These are phyloP conservation scores for Penicillium pulvis DNA, from an alignment of 495 filamentous ascomycete species.

Conservation along the genomic window DNA sequence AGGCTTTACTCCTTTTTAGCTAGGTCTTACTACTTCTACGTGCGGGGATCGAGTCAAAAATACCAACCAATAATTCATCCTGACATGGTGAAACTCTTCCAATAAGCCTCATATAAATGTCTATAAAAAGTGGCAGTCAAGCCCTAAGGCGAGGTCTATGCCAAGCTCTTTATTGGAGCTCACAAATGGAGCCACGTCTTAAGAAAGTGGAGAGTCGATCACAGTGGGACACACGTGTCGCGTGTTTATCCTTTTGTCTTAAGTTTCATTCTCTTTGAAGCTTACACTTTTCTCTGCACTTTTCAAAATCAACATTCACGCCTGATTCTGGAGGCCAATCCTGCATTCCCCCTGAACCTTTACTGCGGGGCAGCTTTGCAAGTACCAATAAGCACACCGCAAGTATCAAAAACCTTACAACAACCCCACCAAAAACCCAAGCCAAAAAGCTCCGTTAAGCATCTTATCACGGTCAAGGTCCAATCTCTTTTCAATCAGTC, in stretches of 20 bases:
- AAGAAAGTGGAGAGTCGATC: conserved; percentile 18
- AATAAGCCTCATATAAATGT: too few relatives aligned
- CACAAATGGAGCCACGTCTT: conserved; percentile 20
- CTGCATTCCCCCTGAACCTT: not conserved
- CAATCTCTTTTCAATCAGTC: not conserved
- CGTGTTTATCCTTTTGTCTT: not conserved
- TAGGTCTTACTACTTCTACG: not conserved
- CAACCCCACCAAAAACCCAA: not conserved
- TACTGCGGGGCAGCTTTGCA: not conserved
- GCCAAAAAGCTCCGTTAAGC: not conserved
- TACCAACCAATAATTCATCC: too few relatives aligned
- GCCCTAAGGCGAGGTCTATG: not conserved
- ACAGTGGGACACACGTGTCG: conserved; percentile 4
- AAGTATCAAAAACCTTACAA: not conserved
- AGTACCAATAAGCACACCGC: not conserved
- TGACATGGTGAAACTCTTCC: too few relatives aligned
- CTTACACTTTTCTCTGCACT: not conserved
- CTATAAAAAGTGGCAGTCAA: not conserved
- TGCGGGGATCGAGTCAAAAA: not conserved
- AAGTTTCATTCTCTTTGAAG: not conserved
- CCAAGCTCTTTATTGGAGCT: not conserved
- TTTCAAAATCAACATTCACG: not conserved
- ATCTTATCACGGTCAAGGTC: not conserved
- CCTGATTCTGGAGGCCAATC: not conserved
- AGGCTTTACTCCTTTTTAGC: not conserved